Conservation (phyloP, 805 yeast genomes). For the Nakazawaea pomicola region DNA sequence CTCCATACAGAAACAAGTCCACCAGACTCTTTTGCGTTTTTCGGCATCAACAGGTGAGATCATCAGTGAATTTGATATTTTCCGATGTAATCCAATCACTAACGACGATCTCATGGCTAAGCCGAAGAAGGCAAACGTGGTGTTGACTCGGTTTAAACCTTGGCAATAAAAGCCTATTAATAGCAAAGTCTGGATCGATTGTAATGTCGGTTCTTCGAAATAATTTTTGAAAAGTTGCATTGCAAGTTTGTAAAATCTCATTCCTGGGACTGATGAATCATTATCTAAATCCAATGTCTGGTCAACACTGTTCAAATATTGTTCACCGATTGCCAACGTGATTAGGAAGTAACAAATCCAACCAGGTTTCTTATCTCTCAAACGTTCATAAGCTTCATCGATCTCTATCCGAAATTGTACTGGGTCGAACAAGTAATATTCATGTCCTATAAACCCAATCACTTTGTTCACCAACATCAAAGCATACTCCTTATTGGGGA, state of each 20-base stretch:
- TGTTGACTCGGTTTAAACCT: constrained; percentile 22
- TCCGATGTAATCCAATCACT: constrained; percentile 22
- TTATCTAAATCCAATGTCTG: neutral
- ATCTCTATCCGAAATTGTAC: neutral
- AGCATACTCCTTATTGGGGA: constrained; percentile 1
- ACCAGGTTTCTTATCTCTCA: neutral
- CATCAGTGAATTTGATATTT: neutral
- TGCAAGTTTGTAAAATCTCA: constrained; percentile 18
- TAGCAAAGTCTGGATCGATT: constrained; percentile 19
- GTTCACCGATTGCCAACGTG: constrained; percentile 23
- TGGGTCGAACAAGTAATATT: neutral
- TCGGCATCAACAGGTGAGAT: constrained; percentile 18
- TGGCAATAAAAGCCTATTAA: constrained; percentile 24
- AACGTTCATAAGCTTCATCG: neutral
- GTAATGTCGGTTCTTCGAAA: constrained; percentile 21
- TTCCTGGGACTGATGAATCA: constrained; percentile 19
- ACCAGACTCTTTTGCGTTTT: constrained; percentile 23
- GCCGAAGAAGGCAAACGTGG: constrained; percentile 21
- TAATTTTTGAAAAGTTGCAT: constrained; percentile 17
- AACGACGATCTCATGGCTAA: constrained; percentile 20
- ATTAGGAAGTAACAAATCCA: constrained; percentile 20
- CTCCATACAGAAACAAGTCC: constrained; percentile 27
- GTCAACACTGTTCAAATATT: constrained; percentile 16
- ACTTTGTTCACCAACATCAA: neutral
- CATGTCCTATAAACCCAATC: neutral